phyloP scores from a whole-genome alignment of 2,329 filamentous ascomycete genomes.

The Diaporthe velutina region DNA sequence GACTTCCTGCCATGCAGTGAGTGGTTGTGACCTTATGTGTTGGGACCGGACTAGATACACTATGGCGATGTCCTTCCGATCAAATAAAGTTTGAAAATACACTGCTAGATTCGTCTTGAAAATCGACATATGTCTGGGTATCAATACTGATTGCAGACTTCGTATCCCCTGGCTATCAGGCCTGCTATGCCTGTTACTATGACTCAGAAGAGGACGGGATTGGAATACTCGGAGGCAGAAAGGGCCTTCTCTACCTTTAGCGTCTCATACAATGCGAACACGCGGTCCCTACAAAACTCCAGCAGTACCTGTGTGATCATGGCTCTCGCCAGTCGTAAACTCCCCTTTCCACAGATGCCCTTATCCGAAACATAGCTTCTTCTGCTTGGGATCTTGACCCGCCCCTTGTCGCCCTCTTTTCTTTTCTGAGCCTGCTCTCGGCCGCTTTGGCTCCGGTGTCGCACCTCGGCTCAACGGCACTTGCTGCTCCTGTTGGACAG shows the following conservation, averaged over 20 bases:
- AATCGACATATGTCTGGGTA: too few relatives aligned
- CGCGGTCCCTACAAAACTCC: background rate
- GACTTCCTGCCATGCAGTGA: background rate
- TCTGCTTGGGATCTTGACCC: conserved; percentile 60
- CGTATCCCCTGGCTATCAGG: too few relatives aligned
- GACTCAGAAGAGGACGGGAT: too few relatives aligned
- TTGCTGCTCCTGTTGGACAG: conserved; percentile 67
- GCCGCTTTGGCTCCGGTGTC: conserved; percentile 54
- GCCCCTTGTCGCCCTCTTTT: conserved; percentile 53
- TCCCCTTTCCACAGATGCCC: background rate
- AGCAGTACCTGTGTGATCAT: background rate
- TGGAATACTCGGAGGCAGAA: too few relatives aligned
- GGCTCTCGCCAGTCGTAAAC: background rate
- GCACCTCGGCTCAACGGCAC: conserved; percentile 44
- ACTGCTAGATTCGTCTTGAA: too few relatives aligned
- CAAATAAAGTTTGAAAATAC: too few relatives aligned
- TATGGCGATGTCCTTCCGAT: too few relatives aligned
- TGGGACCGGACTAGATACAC: background rate
- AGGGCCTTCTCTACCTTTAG: background rate
- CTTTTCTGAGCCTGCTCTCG: conserved; percentile 49
- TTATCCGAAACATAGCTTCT: conserved; percentile 66
- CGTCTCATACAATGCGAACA: background rate
- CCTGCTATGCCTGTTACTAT: too few relatives aligned
- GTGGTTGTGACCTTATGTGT: background rate
- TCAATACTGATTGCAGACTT: too few relatives aligned